Base-by-base conservation (phyloP, 106 monocot species). In the Dendrobium nobile region DNA sequence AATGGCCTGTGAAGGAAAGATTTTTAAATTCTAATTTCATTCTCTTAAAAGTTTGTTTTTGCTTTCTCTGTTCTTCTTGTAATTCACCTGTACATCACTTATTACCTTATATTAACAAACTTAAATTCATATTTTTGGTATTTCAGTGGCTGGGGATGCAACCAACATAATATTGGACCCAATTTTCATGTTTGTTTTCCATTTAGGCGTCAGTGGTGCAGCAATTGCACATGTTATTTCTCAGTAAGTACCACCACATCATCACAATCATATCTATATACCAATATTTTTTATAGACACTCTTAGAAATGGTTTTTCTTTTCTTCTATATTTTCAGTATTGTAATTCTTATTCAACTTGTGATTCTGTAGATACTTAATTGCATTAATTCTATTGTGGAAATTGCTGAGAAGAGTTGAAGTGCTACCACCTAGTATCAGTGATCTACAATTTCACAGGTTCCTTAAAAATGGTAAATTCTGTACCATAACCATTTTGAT, bases 151-250 rank as follows among this genome's bases (percentile, higher is more conserved):
- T 78, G 92, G 92, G 78, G 89, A 92, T 83, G 87, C 87, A 77
- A 86, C 86, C 77, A 92, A 92, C 80, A 90, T 92, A 54, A 73
- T 92, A 44, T 56, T 92, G 67, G 92, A 92, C 73, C 89, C 92
- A 18, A 86, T 92, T 31, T 87, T 92, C 78, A 92, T 92, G 24
- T 92, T 92, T 83, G 79, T 88, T 54, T 92, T 92, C 87, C 68
- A 77, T 41, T 80, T 90, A 67, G 92, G 92, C 51, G 92, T 92
- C 78, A 90, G 87, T 68, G 92, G 92, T 86, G 92, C 92, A 80
- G 92, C 92, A 43, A 88, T 92, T 86, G 87, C 92, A 1, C 92
- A 92, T 88, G 92, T 92, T 86, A 85, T 92, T 74, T 92, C 92
- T 84, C 92, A 92, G 92, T 92, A 89, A 86, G 92, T 88, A 37